These are phyloP conservation scores for Oryza rufipogon DNA, from an alignment of 176 grass and related monocot species.

Conservation along the genomic window DNA sequence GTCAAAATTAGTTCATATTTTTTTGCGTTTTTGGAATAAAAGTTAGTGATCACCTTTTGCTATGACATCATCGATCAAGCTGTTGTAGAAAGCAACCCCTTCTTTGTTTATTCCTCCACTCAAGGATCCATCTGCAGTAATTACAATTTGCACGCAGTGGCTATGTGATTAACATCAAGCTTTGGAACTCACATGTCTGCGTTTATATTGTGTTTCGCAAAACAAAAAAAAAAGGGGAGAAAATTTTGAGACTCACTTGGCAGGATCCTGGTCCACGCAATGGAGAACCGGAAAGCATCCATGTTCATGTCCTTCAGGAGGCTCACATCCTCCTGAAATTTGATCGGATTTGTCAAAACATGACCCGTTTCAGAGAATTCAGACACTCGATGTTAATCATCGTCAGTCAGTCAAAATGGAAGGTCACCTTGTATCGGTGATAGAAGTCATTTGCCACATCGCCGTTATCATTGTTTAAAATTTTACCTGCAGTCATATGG, in stretches of 20 bases:
- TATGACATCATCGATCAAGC: conserved; percentile 63
- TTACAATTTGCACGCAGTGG: neutral
- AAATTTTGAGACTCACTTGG: neutral
- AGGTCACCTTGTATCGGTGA: conserved; percentile 20
- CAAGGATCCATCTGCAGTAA: conserved; percentile 51
- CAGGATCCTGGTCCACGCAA: conserved; percentile 66
- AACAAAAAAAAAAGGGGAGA: too few species aligned
- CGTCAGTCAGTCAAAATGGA: neutral
- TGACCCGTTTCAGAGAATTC: neutral
- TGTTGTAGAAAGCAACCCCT: conserved; percentile 76
- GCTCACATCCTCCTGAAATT: conserved; percentile 23
- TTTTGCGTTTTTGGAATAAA: neutral
- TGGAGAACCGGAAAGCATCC: conserved; percentile 67
- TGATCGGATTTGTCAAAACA: neutral
- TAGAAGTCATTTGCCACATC: conserved; percentile 28
- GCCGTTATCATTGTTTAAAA: neutral
- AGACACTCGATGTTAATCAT: neutral
- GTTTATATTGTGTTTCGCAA: too few species aligned
- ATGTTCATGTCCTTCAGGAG: conserved; percentile 59
- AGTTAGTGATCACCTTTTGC: conserved; percentile 37
- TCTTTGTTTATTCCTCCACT: conserved; percentile 70
- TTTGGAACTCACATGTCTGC: too few species aligned
- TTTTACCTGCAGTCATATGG: conserved; percentile 1
- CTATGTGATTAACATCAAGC: neutral
- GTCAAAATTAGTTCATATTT: neutral